These are phyloP conservation scores for Saccharomycopsis crataegensis DNA, from an alignment of 1,139 yeast species.

Conservation along the genomic window DNA sequence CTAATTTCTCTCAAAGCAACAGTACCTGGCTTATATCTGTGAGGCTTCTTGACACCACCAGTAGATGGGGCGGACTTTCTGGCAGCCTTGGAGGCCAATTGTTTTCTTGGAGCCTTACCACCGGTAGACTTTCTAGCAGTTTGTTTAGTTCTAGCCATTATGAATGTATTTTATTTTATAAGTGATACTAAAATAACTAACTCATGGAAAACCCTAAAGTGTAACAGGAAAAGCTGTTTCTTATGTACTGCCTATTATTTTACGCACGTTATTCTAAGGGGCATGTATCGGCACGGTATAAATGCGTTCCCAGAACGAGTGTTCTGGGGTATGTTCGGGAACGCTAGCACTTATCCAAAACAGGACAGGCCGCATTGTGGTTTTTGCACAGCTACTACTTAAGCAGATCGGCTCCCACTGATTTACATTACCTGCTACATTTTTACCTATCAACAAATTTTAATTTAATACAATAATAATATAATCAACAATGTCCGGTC, in stretches of 20 bases:
- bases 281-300: background rate
- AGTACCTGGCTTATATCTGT: slow-evolving; percentile 94
- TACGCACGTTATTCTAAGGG: background rate
- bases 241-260: background rate
- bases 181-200: background rate
- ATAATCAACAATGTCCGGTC: slow-evolving; percentile 70
- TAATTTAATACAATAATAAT: background rate
- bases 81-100: slow-evolving; percentile 86
- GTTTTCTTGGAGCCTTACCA: slow-evolving; percentile 92
- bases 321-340: too few relatives aligned
- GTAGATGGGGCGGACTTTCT: slow-evolving; percentile 83
- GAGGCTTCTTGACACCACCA: slow-evolving; percentile 92
- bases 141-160: slow-evolving; percentile 88
- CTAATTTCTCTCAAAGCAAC: slow-evolving; percentile 90
- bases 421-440: too few relatives aligned
- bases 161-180: background rate
- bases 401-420: too few relatives aligned
- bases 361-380: too few relatives aligned
- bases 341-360: too few relatives aligned
- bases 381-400: too few relatives aligned
- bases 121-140: slow-evolving; percentile 88
- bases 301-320: background rate
- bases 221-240: background rate
- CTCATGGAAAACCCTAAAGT: background rate
- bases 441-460: background rate